Conservation (phyloP, 192 early-diverging fungal genomes). For the Diversispora eburnea region DNA sequence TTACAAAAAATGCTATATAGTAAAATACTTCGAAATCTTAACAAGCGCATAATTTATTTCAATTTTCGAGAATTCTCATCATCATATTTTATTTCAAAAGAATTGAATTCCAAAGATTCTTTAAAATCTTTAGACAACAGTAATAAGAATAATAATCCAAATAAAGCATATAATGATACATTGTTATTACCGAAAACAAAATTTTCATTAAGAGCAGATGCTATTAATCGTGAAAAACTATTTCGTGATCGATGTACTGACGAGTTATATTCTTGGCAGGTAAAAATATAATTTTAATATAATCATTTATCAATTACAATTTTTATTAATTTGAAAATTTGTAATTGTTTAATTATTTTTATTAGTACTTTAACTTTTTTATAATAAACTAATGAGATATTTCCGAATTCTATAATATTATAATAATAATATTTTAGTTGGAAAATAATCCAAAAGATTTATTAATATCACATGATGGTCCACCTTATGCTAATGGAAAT, state of each 20-base stretch:
- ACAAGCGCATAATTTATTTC: too few relatives aligned
- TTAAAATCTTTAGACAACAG: too few relatives aligned
- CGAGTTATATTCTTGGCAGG: constrained; percentile 70
- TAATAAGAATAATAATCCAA: not conserved
- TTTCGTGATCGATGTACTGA: constrained; percentile 62
- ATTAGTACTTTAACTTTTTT: constrained; percentile 14
- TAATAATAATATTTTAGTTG: constrained; percentile 33
- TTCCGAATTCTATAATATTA: too few relatives aligned
- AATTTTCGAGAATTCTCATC: too few relatives aligned
- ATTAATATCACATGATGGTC: constrained; percentile 80
- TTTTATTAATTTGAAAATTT: not conserved
- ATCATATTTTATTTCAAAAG: too few relatives aligned
- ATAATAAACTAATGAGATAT: too few relatives aligned
- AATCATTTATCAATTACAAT: not conserved
- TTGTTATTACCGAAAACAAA: constrained; percentile 67
- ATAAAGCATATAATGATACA: constrained; percentile 45
- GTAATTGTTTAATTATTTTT: not conserved
- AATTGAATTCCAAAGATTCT: too few relatives aligned
- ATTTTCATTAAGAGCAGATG: constrained; percentile 65
- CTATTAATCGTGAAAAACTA: constrained; percentile 53
- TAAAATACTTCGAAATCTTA: too few relatives aligned
- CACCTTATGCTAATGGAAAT: constrained; percentile 77
- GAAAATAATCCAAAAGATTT: constrained; percentile 60
- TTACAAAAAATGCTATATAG: too few relatives aligned
- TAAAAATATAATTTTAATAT: constrained; percentile 27